A percentile compares a stretch with the other conserved stretches of the same genome.
Evolutionary conservation across 495 filamentous ascomycete genomes (phyloP).

Genomic region (Aspergillus coremiiformis): DNA sequence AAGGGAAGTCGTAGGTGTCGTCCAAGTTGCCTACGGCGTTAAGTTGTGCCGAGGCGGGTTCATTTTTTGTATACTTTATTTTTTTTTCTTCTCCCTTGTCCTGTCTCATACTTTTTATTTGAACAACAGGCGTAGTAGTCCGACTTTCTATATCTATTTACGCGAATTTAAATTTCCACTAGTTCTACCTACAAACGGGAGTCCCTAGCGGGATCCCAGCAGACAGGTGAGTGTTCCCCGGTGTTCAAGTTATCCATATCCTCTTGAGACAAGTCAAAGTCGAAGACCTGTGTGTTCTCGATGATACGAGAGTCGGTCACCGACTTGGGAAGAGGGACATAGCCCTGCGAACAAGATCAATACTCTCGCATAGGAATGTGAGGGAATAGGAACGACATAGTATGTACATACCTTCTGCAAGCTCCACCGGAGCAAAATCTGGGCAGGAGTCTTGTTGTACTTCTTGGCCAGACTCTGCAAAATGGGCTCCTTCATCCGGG

Average conservation of each 20-base stretch:
- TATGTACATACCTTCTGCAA: slow-evolving; percentile 58
- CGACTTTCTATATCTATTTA: too few relatives aligned
- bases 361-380: slow-evolving; percentile 17
- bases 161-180: too few relatives aligned
- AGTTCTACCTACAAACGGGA: slow-evolving; percentile 25
- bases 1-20: slow-evolving; percentile 5
- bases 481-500: slow-evolving; percentile 56
- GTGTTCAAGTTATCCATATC: slow-evolving; percentile 53
- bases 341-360: slow-evolving; percentile 55
- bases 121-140: too few relatives aligned
- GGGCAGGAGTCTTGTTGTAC: slow-evolving; percentile 64
- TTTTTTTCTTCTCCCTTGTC: too few relatives aligned
- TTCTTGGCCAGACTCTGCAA: slow-evolving; percentile 57
- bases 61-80: too few relatives aligned
- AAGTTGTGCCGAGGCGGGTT: slow-evolving; percentile 26
- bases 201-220: slow-evolving; percentile 65
- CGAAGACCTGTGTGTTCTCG: slow-evolving; percentile 73
- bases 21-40: slow-evolving; percentile 23
- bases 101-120: too few relatives aligned
- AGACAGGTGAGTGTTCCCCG: slow-evolving; percentile 51
- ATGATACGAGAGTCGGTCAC: slow-evolving; percentile 51
- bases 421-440: slow-evolving; percentile 81
- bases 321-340: slow-evolving; percentile 57
- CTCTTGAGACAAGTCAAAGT: slow-evolving; percentile 62
- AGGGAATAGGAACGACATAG: background rate